Conservation (phyloP, 139 green algal genomes). For the Coccomyxa sp. region DNA sequence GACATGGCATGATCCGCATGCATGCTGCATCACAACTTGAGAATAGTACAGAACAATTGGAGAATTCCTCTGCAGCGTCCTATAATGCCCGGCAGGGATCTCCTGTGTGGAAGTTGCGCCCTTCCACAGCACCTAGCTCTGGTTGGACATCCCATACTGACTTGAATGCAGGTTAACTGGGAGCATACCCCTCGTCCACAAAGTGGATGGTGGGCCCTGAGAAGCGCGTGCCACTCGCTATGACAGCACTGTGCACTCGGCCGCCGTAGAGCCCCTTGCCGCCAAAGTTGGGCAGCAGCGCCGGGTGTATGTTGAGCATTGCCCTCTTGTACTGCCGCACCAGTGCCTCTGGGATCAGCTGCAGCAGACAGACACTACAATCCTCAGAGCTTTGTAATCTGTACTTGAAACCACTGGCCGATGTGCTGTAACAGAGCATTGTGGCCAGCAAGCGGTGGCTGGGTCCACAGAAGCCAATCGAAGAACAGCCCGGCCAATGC, state of each 20-base stretch:
- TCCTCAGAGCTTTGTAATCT: not conserved
- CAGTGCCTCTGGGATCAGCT: slow-evolving; percentile 78
- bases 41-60: not conserved
- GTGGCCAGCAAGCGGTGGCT: too few species aligned
- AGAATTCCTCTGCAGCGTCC: not conserved
- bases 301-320: slow-evolving; percentile 99
- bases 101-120: not conserved
- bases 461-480: too few species aligned
- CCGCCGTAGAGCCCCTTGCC: slow-evolving; percentile 92
- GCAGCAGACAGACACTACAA: not conserved
- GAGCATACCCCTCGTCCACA: slow-evolving; percentile 78
- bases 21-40: not conserved
- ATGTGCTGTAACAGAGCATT: not conserved
- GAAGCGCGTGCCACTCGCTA: slow-evolving; percentile 84
- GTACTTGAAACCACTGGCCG: not conserved
- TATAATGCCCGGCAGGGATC: not conserved
- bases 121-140: not conserved
- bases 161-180: not conserved
- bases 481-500: not conserved
- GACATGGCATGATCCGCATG: not conserved
- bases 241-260: slow-evolving; percentile 87
- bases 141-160: not conserved
- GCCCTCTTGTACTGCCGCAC: slow-evolving; percentile 61
- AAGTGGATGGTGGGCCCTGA: slow-evolving; percentile 92
- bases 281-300: slow-evolving; percentile 93